Base-by-base conservation (phyloP, 2,329 filamentous ascomycete genomes). In the Penicillium sp. region DNA sequence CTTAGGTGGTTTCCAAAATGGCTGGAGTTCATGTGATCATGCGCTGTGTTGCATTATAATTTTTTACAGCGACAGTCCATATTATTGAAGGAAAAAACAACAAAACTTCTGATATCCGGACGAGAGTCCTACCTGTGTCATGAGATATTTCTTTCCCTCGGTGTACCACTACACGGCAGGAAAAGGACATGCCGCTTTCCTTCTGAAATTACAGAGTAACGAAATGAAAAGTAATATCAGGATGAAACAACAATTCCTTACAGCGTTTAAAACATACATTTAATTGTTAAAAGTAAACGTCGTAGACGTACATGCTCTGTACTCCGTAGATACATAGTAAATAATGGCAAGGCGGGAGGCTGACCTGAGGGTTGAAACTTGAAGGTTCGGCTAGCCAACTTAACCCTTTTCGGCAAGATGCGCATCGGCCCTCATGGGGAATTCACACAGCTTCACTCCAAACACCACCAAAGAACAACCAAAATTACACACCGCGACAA, bases 41-140 rank as follows among this genome's bases (percentile, higher is more conserved):
- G 66, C 62, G 71, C 71, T 73, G 71, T 74, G 72, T 55, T 66
- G 63, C 68, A 74, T 71, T 69, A 70, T 59, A 59, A 56, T 43
- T 38, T 68, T 66, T 47, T 47, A 70, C 71, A 72, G 71, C 71
- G 68, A 63, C 66, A 21, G 18, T 43, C 40, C 40, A 43, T 43
- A 20, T 40, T 40, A n/a, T 43, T 43, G 40, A 43, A 43, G 40
- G 9, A 20, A n/a, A 42, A 42, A n/a, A 42, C 40, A 47, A 48
- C n/a, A 73, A 72, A 68, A 69, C 62, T 67, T 68, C 68, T 73
- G 71, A 74, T 73, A 74, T 72, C 71, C 68, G 61, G 63, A 57
- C 65, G 53, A 57, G 64, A 55, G 50, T 57, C 50, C 55, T 56
- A 43, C 35, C 50, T 59, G 53, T 58, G 61, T 62, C 53, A 60